Evolutionary conservation across 257 asterid species (phyloP).

Genomic region (Parsonsia alboflavescens): DNA sequence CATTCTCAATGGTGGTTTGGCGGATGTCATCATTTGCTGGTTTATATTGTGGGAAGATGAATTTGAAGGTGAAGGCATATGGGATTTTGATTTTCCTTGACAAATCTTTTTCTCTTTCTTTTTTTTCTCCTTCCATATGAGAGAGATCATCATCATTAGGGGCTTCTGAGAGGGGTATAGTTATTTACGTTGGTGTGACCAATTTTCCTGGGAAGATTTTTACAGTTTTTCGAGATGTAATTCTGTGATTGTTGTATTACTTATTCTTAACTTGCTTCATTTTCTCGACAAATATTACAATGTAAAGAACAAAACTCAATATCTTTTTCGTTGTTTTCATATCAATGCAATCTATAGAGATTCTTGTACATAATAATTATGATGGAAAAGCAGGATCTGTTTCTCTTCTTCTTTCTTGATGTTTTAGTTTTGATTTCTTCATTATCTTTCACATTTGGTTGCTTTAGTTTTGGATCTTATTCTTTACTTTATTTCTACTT

Average conservation of each 20-base stretch:
- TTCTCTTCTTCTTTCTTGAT: not conserved
- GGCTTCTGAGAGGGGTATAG: conserved; percentile 9
- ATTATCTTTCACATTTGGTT: no score
- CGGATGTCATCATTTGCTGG: conserved; percentile 22
- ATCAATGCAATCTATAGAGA: no score
- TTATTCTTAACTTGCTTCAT: no score
- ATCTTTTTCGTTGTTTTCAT: not conserved
- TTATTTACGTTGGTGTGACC: not conserved
- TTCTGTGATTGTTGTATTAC: conserved; percentile 10
- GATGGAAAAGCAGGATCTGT: not conserved
- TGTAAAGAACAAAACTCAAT: conserved; percentile 1
- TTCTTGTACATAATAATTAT: not conserved
- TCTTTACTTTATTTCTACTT: no score
- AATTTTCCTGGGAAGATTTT: not conserved
- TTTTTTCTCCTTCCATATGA: conserved; percentile 1
- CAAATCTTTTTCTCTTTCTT: not conserved
- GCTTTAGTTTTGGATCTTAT: no score
- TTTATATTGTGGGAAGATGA: conserved; percentile 5
- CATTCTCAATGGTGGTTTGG: conserved; percentile 21
- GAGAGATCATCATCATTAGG: not conserved
- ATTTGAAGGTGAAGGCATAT: not conserved
- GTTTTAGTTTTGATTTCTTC: not conserved
- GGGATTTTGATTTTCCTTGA: not conserved
- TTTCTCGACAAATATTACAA: not conserved
- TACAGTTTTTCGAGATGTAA: conserved; percentile 4